A percentile compares a stretch with the other conserved stretches of the same genome.
Evolutionary conservation across 2,329 filamentous ascomycete genomes (phyloP).

Genomic region (Cercospora citrullina): DNA sequence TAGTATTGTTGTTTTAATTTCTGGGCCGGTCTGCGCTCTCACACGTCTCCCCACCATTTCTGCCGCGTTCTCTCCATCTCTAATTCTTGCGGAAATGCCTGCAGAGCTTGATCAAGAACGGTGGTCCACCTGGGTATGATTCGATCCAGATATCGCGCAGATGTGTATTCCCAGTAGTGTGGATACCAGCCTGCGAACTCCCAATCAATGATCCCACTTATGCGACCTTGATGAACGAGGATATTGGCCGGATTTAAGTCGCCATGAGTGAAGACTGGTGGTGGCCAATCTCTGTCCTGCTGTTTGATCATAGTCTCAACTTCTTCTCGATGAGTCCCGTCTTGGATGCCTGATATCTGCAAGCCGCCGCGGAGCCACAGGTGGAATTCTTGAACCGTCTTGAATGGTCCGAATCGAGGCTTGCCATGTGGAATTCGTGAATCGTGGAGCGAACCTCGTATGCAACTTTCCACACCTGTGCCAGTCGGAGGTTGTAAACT

Average conservation of each 20-base stretch:
- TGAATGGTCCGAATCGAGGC: not conserved
- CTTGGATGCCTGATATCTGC: not conserved
- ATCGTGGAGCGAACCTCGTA: not conserved
- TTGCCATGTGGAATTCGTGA: not conserved
- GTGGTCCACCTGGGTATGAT: not conserved
- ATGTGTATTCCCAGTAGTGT: conserved; percentile 49
- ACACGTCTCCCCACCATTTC: not conserved
- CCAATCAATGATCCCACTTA: conserved; percentile 47
- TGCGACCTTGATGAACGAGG: not conserved
- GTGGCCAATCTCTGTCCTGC: not conserved
- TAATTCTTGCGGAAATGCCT: not conserved
- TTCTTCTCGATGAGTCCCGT: not conserved
- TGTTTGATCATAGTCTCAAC: not conserved
- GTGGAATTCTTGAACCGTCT: not conserved
- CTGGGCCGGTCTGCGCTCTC: not conserved
- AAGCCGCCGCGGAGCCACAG: not conserved
- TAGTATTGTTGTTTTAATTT: too few species aligned
- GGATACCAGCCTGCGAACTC: conserved; percentile 51
- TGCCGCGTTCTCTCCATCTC: not conserved
- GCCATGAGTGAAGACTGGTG: not conserved
- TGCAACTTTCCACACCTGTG: not conserved
- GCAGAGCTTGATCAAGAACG: not conserved
- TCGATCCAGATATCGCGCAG: conserved; percentile 44
- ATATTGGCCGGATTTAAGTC: not conserved
- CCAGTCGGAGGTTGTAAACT: not conserved